Evolutionary conservation across 2,329 filamentous ascomycete genomes (phyloP).

Genomic region (Nemania bipapillata): DNA sequence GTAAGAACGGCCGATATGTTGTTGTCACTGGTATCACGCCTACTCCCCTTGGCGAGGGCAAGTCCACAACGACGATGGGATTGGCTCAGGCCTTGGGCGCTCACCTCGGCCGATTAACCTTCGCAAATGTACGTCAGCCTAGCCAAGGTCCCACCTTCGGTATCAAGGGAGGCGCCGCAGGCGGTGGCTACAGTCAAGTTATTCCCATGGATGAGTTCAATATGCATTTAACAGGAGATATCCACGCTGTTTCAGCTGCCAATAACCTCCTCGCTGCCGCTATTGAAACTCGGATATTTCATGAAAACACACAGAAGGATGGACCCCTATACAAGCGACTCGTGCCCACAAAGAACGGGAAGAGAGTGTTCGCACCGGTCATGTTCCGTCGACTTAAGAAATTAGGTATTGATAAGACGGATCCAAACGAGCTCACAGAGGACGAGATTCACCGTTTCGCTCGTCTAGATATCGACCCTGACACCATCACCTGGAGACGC

Average conservation of each 20-base stretch:
- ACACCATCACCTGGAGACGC: conserved; percentile 96
- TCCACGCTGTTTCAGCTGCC: conserved; percentile 94
- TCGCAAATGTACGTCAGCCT: conserved; percentile 96
- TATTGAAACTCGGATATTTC: conserved; percentile 98
- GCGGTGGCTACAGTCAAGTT: conserved; percentile 97
- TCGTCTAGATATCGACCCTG: conserved; percentile 94
- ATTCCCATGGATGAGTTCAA: conserved; percentile 99
- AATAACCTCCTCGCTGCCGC: conserved; percentile 97
- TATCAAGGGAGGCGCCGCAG: conserved; percentile 97
- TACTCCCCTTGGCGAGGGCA: conserved; percentile 94
- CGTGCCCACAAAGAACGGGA: conserved; percentile 89
- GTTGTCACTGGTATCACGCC: conserved; percentile 96
- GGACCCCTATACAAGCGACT: conserved; percentile 86
- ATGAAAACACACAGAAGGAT: conserved; percentile 95
- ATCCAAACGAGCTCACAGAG: conserved; percentile 87
- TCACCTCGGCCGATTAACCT: conserved; percentile 85
- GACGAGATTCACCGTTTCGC: conserved; percentile 91
- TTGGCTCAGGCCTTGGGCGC: conserved; percentile 91
- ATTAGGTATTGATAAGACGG: conserved; percentile 93
- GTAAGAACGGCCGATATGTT: conserved; percentile 88
- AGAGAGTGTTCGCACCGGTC: conserved; percentile 84
- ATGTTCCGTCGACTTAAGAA: conserved; percentile 96
- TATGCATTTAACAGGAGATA: conserved; percentile 95
- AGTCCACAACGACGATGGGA: conserved; percentile 97
- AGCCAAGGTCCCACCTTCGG: conserved; percentile 98